phyloP scores from a whole-genome alignment of 2,329 filamentous ascomycete genomes.

The Aspergillus novofumigatus region DNA sequence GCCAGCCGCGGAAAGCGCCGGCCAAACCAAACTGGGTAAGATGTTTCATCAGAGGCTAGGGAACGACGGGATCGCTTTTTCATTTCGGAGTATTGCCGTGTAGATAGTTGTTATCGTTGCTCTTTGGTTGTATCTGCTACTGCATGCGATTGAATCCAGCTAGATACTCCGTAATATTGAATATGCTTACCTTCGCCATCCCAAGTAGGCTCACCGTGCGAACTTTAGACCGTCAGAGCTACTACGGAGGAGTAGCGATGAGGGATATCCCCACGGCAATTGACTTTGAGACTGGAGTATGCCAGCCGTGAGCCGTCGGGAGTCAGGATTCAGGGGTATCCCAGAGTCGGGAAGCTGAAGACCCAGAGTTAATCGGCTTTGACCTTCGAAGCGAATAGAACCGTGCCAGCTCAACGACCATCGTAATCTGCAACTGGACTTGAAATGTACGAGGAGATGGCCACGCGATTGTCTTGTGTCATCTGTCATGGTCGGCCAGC shows the following conservation, averaged over 20 bases:
- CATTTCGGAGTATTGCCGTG: neutral
- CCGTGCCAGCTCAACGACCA: too few species aligned
- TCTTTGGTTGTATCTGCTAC: neutral
- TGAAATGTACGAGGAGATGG: neutral
- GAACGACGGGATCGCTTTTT: neutral
- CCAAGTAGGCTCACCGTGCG: neutral
- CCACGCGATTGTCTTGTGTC: neutral
- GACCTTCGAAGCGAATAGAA: too few species aligned
- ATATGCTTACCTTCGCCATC: neutral
- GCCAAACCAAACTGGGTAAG: neutral
- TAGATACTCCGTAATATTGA: neutral
- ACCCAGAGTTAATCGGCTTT: neutral
- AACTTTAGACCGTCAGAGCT: neutral
- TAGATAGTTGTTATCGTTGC: too few species aligned
- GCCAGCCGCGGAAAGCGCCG: neutral
- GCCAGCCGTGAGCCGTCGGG: too few species aligned
- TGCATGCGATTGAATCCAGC: neutral
- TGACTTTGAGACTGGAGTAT: neutral
- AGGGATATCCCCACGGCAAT: neutral
- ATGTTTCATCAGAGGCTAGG: neutral
- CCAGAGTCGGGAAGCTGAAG: neutral
- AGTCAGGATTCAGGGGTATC: neutral
- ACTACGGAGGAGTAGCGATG: neutral
- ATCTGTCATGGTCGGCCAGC: neutral
- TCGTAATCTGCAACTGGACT: neutral